phyloP scores from a whole-genome alignment of 2,329 filamentous ascomycete species.

The Bipolaris victoriae region DNA sequence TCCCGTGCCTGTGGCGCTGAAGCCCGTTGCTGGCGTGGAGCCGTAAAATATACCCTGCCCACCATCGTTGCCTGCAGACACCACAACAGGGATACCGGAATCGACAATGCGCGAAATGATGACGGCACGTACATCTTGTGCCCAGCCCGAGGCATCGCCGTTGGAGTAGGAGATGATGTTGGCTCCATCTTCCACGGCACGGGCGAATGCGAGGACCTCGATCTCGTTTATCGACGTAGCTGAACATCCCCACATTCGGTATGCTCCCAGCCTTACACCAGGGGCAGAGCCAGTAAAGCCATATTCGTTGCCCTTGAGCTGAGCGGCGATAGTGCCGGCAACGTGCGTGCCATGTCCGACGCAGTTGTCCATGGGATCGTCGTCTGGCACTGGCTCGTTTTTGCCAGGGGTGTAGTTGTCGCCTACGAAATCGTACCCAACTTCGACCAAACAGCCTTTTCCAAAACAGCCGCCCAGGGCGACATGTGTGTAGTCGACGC shows the following conservation, averaged over 20 bases:
- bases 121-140: constrained; percentile 49
- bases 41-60: constrained; percentile 57
- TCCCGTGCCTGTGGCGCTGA: constrained; percentile 54
- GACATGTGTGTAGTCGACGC: constrained; percentile 65
- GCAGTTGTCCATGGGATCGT: constrained; percentile 60
- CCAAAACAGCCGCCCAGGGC: constrained; percentile 70
- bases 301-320: constrained; percentile 50
- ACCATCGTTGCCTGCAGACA: constrained; percentile 61
- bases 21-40: constrained; percentile 51
- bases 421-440: constrained; percentile 65
- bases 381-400: constrained; percentile 54
- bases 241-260: constrained; percentile 21
- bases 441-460: constrained; percentile 62
- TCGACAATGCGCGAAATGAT: constrained; percentile 53
- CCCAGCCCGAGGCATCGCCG: constrained; percentile 35
- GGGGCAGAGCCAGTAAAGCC: constrained; percentile 31
- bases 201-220: constrained; percentile 29
- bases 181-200: constrained; percentile 61
- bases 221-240: constrained; percentile 18
- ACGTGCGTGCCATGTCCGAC: constrained; percentile 62
- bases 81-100: constrained; percentile 57
- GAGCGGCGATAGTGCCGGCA: constrained; percentile 67
- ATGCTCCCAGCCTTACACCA: constrained; percentile 24
- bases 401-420: constrained; percentile 50
- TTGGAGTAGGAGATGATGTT: constrained; percentile 45